A percentile compares a stretch with the other conserved stretches of the same genome.
These are phyloP conservation scores for Salvia rosmarinus DNA, from an alignment of 257 asterid genomes.

Conservation along the genomic window DNA sequence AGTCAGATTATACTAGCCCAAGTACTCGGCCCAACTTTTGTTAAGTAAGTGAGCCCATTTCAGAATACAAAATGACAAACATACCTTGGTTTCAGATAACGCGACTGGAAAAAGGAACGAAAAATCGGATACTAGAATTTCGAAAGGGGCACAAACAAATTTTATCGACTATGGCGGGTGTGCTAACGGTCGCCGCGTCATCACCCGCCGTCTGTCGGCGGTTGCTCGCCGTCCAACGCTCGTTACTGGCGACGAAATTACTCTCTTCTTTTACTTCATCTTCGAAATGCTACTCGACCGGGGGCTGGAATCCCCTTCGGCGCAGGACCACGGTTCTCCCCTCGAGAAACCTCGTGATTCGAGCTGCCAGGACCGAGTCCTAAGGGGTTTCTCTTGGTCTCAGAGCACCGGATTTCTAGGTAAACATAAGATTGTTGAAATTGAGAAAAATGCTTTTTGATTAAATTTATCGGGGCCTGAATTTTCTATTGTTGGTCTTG, in stretches of 20 bases:
- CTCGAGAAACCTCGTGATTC: conserved; percentile 57
- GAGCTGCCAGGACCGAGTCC: conserved; percentile 87
- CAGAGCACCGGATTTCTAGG: conserved; percentile 90
- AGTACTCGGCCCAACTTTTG: too few relatives aligned
- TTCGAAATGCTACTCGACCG: conserved; percentile 42
- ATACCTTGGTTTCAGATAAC: conserved; percentile 37
- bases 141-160: conserved; percentile 20
- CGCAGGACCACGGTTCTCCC: conserved; percentile 37
- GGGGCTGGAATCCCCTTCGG: conserved; percentile 43
- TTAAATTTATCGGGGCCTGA: neutral
- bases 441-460: neutral
- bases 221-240: conserved; percentile 36
- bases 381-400: conserved; percentile 67
- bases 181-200: conserved; percentile 46
- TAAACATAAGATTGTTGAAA: conserved; percentile 18
- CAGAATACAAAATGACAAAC: neutral
- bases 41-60: too few relatives aligned
- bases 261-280: conserved; percentile 36
- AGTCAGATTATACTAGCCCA: too few relatives aligned
- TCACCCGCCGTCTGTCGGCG: conserved; percentile 40
- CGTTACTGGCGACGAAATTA: conserved; percentile 20
- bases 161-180: conserved; percentile 56
- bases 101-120: neutral
- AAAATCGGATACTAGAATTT: conserved; percentile 20
- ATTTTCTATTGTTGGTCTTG: neutral